phyloP scores from a whole-genome alignment of 2,329 filamentous ascomycete genomes.

The Proliferodiscus dingleyae region DNA sequence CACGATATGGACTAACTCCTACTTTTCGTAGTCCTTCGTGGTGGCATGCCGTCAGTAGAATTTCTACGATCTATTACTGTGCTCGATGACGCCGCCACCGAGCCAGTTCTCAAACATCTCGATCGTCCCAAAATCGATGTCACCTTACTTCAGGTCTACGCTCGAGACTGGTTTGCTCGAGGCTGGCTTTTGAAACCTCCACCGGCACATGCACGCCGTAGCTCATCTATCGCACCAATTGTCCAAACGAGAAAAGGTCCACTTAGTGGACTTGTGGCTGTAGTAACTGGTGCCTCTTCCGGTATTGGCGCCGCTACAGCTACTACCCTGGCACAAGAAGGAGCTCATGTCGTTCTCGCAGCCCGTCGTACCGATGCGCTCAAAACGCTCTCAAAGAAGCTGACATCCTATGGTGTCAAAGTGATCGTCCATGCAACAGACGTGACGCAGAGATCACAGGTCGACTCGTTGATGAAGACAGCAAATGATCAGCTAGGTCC shows the following conservation, averaged over 20 bases:
- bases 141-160: conserved; percentile 70
- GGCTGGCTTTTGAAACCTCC: conserved; percentile 69
- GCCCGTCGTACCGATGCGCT: conserved; percentile 67
- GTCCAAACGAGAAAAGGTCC: conserved; percentile 54
- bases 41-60: conserved; percentile 73
- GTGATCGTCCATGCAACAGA: conserved; percentile 67
- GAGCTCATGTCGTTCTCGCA: conserved; percentile 66
- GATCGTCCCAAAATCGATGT: conserved; percentile 65
- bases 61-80: conserved; percentile 68
- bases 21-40: conserved; percentile 52
- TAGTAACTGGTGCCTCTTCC: conserved; percentile 75
- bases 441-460: conserved; percentile 61
- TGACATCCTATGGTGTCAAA: conserved; percentile 55
- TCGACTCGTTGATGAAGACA: conserved; percentile 58
- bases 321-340: conserved; percentile 62
- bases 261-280: conserved; percentile 63
- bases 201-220: conserved; percentile 40
- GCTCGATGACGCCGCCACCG: conserved; percentile 65
- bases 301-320: conserved; percentile 75
- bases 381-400: conserved; percentile 58
- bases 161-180: conserved; percentile 73
- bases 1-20: neutral
- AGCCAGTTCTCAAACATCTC: conserved; percentile 51
- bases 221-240: conserved; percentile 38
- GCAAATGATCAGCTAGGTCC: conserved; percentile 61